Evolutionary conservation across 345 rosid genomes (phyloP).

Genomic region (Salix koriyanagi): DNA sequence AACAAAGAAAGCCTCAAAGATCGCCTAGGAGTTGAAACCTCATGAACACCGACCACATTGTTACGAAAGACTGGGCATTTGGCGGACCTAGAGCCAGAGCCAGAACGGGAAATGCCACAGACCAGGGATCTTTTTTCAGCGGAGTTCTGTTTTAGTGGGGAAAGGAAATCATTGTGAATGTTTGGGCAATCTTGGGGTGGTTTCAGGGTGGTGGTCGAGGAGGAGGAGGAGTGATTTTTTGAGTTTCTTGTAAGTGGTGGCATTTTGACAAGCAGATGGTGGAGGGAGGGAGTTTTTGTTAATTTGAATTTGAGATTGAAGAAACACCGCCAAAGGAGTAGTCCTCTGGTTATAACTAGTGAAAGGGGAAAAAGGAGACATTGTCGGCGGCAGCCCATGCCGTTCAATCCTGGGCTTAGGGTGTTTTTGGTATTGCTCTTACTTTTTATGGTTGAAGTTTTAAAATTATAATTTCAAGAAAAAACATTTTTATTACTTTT

Average conservation of each 20-base stretch:
- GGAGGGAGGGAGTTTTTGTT: neutral
- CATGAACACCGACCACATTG: neutral
- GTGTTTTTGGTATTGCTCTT: no score
- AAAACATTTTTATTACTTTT: no score
- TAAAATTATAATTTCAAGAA: no score
- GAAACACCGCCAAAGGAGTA: no score
- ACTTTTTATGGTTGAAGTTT: no score
- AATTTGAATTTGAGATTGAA: neutral
- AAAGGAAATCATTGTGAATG: neutral
- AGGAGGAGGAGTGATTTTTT: neutral
- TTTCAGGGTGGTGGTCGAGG: neutral
- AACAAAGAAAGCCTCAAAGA: constrained; percentile 19
- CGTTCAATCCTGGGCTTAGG: no score
- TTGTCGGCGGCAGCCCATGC: no score
- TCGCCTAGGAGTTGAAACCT: constrained; percentile 1
- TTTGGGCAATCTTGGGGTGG: neutral
- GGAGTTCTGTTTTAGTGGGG: neutral
- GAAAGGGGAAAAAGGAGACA: no score
- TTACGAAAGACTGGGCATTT: neutral
- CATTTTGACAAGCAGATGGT: constrained; percentile 9
- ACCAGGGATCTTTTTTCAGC: neutral
- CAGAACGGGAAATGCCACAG: neutral
- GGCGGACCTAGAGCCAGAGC: neutral
- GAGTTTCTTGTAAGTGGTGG: neutral
- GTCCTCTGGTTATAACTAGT: no score